Evolutionary conservation across 805 yeast species (phyloP).

Genomic region (Zygosaccharomyces lentus): DNA sequence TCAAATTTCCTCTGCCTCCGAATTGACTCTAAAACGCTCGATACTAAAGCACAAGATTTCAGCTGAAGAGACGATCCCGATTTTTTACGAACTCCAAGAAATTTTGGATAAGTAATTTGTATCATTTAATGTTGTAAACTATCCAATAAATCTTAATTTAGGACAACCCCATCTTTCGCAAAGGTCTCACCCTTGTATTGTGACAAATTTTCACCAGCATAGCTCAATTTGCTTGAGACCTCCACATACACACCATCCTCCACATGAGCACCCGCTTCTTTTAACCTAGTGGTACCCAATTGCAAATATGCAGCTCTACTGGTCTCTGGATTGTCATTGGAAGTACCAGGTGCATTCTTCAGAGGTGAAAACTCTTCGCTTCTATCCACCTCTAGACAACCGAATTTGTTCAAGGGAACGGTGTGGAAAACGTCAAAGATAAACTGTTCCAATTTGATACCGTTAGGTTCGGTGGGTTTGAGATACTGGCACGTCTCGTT

Average conservation of each 20-base stretch:
- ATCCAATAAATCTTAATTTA: conserved; percentile 14
- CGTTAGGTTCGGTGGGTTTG: conserved; percentile 77
- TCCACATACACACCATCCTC: conserved; percentile 54
- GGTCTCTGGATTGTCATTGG: conserved; percentile 79
- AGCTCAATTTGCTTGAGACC: conserved; percentile 70
- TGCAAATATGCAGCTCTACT: conserved; percentile 61
- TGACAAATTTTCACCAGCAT: conserved; percentile 68
- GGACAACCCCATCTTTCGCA: conserved; percentile 23
- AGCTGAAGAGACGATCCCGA: conserved; percentile 33
- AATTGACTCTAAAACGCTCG: not conserved
- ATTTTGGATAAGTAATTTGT: conserved; percentile 14
- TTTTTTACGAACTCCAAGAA: conserved; percentile 29
- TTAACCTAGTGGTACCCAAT: conserved; percentile 72
- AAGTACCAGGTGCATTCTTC: conserved; percentile 83
- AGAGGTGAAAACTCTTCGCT: conserved; percentile 85
- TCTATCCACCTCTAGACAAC: conserved; percentile 88
- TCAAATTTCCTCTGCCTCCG: conserved; percentile 6
- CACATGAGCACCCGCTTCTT: conserved; percentile 61
- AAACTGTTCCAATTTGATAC: conserved; percentile 92
- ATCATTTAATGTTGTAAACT: not conserved
- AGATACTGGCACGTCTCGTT: conserved; percentile 41
- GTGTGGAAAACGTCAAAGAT: conserved; percentile 93
- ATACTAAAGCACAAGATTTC: conserved; percentile 11
- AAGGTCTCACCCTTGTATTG: conserved; percentile 46
- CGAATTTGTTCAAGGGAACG: conserved; percentile 67